phyloP scores from a whole-genome alignment of 2,329 filamentous ascomycete genomes.

The Eurotiales sp. region DNA sequence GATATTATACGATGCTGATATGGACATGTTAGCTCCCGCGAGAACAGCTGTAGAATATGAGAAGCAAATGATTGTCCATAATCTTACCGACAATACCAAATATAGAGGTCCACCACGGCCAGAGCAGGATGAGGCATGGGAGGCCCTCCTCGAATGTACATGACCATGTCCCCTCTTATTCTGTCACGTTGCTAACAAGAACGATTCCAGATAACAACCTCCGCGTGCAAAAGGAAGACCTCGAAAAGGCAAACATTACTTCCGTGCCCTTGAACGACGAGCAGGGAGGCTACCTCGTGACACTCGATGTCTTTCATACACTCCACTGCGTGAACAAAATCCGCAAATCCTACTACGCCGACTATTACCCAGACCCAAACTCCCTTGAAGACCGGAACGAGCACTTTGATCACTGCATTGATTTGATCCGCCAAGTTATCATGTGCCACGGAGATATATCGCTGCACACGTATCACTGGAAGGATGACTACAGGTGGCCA shows the following conservation, averaged over 20 bases:
- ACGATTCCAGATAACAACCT: background rate
- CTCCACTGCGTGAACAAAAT: conserved; percentile 5
- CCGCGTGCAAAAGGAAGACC: background rate
- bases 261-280: background rate
- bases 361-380: conserved; percentile 14
- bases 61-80: conserved; percentile 1
- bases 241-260: conserved; percentile 1
- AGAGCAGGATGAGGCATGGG: conserved; percentile 1
- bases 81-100: background rate
- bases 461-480: conserved; percentile 1
- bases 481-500: background rate
- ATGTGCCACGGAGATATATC: conserved; percentile 9
- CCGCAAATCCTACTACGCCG: background rate
- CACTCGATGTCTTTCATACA: conserved; percentile 1
- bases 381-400: background rate
- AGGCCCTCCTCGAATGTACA: background rate
- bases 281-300: background rate
- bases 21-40: conserved; percentile 1
- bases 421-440: conserved; percentile 5
- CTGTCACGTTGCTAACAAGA: background rate
- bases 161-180: background rate
- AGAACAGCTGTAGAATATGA: conserved; percentile 1
- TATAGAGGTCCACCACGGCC: conserved; percentile 2
- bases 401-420: conserved; percentile 10
- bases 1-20: conserved; percentile 4